Percentiles rank a stretch among this genome's conserved stretches.
Conservation (phyloP, 2,329 filamentous ascomycete species). For the Penicillium sumatraense region DNA sequence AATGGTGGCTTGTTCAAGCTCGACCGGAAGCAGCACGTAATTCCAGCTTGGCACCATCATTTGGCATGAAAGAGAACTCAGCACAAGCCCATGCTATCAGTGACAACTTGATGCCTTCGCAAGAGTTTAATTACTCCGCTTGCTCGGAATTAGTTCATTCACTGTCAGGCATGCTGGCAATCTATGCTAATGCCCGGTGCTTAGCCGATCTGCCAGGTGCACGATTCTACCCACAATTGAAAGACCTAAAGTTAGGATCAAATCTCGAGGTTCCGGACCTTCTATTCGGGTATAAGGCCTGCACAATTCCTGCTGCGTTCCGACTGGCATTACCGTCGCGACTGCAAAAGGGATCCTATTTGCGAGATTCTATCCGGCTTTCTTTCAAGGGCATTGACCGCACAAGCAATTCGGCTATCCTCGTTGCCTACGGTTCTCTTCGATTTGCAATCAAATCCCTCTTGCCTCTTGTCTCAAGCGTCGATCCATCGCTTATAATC, state of each 20-base stretch:
- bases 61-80: conserved; percentile 19
- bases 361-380: conserved; percentile 42
- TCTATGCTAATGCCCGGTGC: conserved; percentile 43
- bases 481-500: conserved; percentile 38
- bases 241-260: conserved; percentile 35
- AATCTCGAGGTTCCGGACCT: conserved; percentile 40
- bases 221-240: conserved; percentile 33
- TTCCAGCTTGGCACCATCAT: not conserved
- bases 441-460: conserved; percentile 31
- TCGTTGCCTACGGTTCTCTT: conserved; percentile 44
- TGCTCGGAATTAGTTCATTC: conserved; percentile 41
- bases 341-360: conserved; percentile 30
- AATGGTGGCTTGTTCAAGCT: conserved; percentile 72
- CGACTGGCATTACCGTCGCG: conserved; percentile 34
- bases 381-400: conserved; percentile 45
- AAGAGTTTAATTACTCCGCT: conserved; percentile 30
- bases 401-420: conserved; percentile 34
- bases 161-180: conserved; percentile 42
- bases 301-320: conserved; percentile 35
- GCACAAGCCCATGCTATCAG: conserved; percentile 37
- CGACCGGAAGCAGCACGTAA: too few species aligned
- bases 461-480: conserved; percentile 29
- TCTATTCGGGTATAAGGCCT: conserved; percentile 36
- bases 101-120: conserved; percentile 28
- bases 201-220: conserved; percentile 34